These are phyloP conservation scores for Cytospora leucostoma DNA, from an alignment of 2,329 filamentous ascomycete species.

Conservation along the genomic window DNA sequence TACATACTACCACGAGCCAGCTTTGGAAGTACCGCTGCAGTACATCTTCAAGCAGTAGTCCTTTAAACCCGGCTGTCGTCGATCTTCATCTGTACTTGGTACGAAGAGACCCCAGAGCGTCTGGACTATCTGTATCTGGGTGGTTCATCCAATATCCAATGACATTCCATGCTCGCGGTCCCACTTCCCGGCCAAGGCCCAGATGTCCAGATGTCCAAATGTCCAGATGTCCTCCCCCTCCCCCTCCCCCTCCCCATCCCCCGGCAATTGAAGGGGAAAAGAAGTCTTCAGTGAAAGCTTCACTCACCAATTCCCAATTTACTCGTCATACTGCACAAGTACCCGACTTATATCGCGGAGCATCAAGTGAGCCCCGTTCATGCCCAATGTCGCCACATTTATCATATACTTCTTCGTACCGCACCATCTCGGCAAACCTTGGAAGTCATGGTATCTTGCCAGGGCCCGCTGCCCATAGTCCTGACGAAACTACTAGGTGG, in stretches of 20 bases:
- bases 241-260: slow-evolving; percentile 8
- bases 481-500: slow-evolving; percentile 7
- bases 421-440: slow-evolving; percentile 12
- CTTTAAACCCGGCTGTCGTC: neutral
- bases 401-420: slow-evolving; percentile 14
- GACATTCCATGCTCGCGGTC: neutral
- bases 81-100: neutral
- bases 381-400: slow-evolving; percentile 20
- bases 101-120: neutral
- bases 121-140: neutral
- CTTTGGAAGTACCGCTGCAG: neutral
- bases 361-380: slow-evolving; percentile 13
- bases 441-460: slow-evolving; percentile 5
- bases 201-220: too few relatives aligned
- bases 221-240: slow-evolving; percentile 7
- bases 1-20: neutral
- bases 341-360: slow-evolving; percentile 11
- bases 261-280: slow-evolving; percentile 16
- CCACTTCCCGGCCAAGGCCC: neutral
- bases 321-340: slow-evolving; percentile 14
- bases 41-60: neutral
- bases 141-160: neutral
- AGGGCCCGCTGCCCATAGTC: slow-evolving; percentile 17
- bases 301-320: slow-evolving; percentile 4
- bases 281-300: slow-evolving; percentile 12